Base-by-base conservation (phyloP, 768 basidiomycete species). In the Leccinum longicurvipes region DNA sequence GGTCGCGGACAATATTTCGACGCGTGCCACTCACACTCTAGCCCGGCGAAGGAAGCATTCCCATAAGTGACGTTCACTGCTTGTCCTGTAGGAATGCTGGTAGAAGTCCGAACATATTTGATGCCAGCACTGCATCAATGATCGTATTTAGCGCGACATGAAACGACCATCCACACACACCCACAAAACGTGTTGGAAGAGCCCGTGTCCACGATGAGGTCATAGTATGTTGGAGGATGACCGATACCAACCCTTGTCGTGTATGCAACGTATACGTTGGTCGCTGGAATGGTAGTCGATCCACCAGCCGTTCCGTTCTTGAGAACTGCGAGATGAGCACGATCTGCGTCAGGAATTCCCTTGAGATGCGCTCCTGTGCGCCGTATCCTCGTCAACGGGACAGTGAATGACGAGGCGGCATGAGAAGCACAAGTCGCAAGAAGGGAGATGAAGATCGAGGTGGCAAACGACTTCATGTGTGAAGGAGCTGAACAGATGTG, bases 121-220 rank as follows among this genome's bases (percentile, higher is more conserved):
- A 7, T 62, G 10, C 58, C 63, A 11, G 65, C 60, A 12, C 72
- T 67, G 45, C 4, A 46, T 31, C 19, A n/a, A 51, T 3, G 15
- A 28, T 49, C 4, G 11, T 31, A 25, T 17, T 14, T 19, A 24
- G 10, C 6, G 14, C 6, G 27, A 44, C 15, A 27, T 55, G 27
- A 17, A 56, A 31, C 8, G 19, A 42, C 21, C 31, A 12, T 51
- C 7, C 53, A 32, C 2, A 52, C 57, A n/a, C 17, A 55, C 50
- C 57, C 60, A 49, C 71, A 62, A 48, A 70, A 70, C 0, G 67
- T 73, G 51, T 70, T 72, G 17, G 72, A 65, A 23, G 64, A 65
- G 9, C 72, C 69, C 6, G 73, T 73, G 54, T 73, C 73, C n/a
- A 72, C 53, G 9, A 71, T 31, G 9, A 72, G 61, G 49, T 64